These are phyloP conservation scores for Ophiostoma himal-ulmi DNA, from an alignment of 2,329 filamentous ascomycete genomes.

Conservation along the genomic window DNA sequence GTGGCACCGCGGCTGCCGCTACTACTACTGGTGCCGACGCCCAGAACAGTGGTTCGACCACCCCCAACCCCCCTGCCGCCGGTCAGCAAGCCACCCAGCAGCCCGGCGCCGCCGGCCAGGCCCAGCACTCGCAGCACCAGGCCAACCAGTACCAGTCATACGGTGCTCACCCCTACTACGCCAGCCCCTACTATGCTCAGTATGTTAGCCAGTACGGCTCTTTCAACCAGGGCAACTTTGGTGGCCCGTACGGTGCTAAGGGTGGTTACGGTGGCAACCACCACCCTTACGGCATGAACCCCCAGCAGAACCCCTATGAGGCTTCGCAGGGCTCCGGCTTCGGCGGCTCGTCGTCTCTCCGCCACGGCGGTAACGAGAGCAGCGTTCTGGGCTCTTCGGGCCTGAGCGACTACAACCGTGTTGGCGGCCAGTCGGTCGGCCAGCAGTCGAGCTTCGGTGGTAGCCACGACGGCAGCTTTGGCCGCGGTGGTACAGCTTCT, in stretches of 20 bases:
- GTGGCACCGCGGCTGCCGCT: slow-evolving; percentile 35
- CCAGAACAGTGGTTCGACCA: slow-evolving; percentile 84
- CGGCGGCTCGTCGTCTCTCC: slow-evolving; percentile 45
- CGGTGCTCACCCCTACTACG: slow-evolving; percentile 53
- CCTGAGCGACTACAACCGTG: slow-evolving; percentile 50
- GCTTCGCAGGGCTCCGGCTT: slow-evolving; percentile 48
- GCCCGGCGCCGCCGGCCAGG: slow-evolving; percentile 29
- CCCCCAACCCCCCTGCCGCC: slow-evolving; percentile 65
- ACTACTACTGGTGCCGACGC: slow-evolving; percentile 51
- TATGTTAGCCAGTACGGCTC: slow-evolving; percentile 46
- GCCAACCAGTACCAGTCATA: slow-evolving; percentile 28
- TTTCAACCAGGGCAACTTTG: slow-evolving; percentile 46
- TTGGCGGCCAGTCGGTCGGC: slow-evolving; percentile 42
- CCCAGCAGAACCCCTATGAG: slow-evolving; percentile 49
- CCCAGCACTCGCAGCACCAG: slow-evolving; percentile 34
- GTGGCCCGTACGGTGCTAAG: slow-evolving; percentile 50
- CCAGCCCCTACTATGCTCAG: slow-evolving; percentile 57
- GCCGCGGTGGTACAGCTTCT: slow-evolving; percentile 43
- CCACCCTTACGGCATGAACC: slow-evolving; percentile 49
- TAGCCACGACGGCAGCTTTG: slow-evolving; percentile 49
- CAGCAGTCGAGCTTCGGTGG: slow-evolving; percentile 49
- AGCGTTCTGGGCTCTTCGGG: slow-evolving; percentile 41
- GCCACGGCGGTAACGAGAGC: slow-evolving; percentile 45
- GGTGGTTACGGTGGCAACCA: slow-evolving; percentile 52
- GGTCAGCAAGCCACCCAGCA: slow-evolving; percentile 41